Conservation (phyloP, 108 stramenopile species). For the Skeletonema grethae region DNA sequence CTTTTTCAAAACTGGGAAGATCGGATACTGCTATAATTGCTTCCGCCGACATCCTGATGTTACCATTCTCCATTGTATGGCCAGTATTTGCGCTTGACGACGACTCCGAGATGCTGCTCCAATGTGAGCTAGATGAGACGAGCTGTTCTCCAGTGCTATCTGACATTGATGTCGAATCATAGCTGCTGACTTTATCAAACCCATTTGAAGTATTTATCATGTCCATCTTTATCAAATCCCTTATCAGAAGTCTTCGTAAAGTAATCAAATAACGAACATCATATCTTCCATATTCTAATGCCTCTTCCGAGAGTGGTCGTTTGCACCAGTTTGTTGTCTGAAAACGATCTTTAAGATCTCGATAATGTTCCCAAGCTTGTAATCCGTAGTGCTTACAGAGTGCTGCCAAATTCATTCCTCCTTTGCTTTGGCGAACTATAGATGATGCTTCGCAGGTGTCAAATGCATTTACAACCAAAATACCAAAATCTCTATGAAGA, state of each 20-base stretch:
- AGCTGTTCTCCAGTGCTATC: conserved; percentile 6
- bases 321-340: conserved; percentile 91
- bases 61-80: neutral
- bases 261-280: conserved; percentile 82
- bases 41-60: neutral
- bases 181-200: conserved; percentile 8
- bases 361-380: conserved; percentile 53
- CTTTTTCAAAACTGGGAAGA: conserved; percentile 52
- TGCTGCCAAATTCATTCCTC: conserved; percentile 55
- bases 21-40: conserved; percentile 35
- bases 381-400: conserved; percentile 78
- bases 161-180: conserved; percentile 16
- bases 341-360: conserved; percentile 71
- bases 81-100: conserved; percentile 7
- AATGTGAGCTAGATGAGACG: neutral
- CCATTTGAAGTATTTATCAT: conserved; percentile 22
- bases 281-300: conserved; percentile 84
- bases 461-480: conserved; percentile 92
- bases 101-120: neutral
- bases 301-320: conserved; percentile 82
- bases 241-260: conserved; percentile 74
- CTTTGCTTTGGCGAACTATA: conserved; percentile 32
- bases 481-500: conserved; percentile 94
- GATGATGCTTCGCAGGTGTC: conserved; percentile 90
- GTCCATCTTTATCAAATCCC: conserved; percentile 62